Evolutionary conservation across 345 rosid genomes (phyloP).

Genomic region (Eucalyptus marginata): DNA sequence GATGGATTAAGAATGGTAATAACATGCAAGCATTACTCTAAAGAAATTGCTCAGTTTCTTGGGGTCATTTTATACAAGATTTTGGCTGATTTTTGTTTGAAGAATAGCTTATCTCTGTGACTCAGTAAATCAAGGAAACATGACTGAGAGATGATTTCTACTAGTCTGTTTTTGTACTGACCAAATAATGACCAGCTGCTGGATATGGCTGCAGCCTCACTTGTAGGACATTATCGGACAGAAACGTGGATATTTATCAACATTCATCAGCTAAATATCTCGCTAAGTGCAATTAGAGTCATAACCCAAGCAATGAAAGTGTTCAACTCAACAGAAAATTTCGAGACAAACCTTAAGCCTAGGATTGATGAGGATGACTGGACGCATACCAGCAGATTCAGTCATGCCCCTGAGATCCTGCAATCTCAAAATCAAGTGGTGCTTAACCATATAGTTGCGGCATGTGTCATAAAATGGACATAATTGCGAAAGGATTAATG

Average conservation of each 20-base stretch:
- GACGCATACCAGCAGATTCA: slow-evolving; percentile 12
- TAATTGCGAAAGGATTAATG: too few species aligned
- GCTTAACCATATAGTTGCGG: too few species aligned
- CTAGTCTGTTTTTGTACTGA: not conserved
- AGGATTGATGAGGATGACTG: slow-evolving; percentile 78
- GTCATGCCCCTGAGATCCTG: too few species aligned
- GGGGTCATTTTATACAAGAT: not conserved
- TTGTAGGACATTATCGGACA: not conserved
- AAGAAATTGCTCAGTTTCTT: not conserved
- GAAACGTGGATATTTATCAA: not conserved
- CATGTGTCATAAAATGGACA: too few species aligned
- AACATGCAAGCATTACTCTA: not conserved
- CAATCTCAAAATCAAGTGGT: too few species aligned
- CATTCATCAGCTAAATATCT: not conserved
- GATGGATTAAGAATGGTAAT: not conserved
- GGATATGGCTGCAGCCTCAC: not conserved
- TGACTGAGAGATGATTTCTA: not conserved
- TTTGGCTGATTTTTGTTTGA: not conserved
- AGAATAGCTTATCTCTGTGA: not conserved
- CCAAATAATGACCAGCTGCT: not conserved
- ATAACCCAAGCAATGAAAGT: not conserved
- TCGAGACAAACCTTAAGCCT: too few species aligned
- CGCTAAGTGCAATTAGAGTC: not conserved
- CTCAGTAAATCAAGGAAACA: not conserved
- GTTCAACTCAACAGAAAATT: not conserved